Conservation (phyloP, 257 asterid genomes). For the Gardenia jasminoides region DNA sequence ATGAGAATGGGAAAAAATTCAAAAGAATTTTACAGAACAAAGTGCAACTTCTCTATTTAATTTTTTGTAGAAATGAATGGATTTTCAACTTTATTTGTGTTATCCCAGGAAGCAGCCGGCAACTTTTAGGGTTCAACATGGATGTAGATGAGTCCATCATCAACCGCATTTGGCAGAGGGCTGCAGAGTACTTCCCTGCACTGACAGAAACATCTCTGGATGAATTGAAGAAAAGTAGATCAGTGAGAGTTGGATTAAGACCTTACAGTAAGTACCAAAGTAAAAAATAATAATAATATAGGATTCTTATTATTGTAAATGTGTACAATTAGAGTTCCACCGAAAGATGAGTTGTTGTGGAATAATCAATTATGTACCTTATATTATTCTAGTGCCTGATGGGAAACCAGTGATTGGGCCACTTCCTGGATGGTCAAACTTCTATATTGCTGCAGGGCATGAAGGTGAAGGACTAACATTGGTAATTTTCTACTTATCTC, state of each 20-base stretch:
- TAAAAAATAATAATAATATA: neutral
- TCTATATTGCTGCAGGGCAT: conserved; percentile 84
- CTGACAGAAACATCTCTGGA: conserved; percentile 50
- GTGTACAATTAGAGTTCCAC: neutral
- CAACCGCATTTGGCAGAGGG: conserved; percentile 76
- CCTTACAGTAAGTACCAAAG: conserved; percentile 77
- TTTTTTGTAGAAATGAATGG: neutral
- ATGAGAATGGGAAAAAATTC: neutral
- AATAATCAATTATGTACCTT: conserved; percentile 15
- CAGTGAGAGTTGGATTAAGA: conserved; percentile 89
- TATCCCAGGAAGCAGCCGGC: conserved; percentile 87
- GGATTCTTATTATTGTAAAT: neutral
- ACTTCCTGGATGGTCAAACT: conserved; percentile 69
- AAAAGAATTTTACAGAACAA: neutral
- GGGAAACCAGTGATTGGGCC: conserved; percentile 86
- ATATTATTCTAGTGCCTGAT: conserved; percentile 56
- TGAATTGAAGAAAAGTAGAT: conserved; percentile 58
- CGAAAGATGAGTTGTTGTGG: neutral
- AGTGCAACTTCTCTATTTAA: neutral
- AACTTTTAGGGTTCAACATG: conserved; percentile 71
- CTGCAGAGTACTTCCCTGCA: conserved; percentile 73
- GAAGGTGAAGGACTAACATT: conserved; percentile 96
- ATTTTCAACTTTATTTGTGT: conserved; percentile 11
- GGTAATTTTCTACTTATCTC: conserved; percentile 39
- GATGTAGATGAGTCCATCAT: conserved; percentile 70